Percentiles rank a stretch among this genome's conserved stretches.
phyloP scores from a whole-genome alignment of 169 alveolate genomes.

The Condylostoma magnum region DNA sequence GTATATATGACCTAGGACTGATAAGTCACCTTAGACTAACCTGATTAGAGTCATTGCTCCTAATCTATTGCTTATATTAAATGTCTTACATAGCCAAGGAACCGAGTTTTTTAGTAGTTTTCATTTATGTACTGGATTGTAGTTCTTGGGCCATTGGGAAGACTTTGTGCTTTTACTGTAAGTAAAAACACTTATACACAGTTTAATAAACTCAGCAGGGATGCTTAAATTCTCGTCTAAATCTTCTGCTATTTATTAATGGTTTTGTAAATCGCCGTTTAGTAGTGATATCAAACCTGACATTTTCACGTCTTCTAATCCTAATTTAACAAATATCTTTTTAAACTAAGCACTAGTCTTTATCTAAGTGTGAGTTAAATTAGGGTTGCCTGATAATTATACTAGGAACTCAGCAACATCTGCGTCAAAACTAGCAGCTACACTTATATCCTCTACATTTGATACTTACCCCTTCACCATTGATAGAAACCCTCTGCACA shows the following conservation, averaged over 20 bases:
- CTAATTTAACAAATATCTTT: neutral
- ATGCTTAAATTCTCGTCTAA: neutral
- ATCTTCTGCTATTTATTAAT: neutral
- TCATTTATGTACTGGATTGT: neutral
- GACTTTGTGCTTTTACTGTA: neutral
- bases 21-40: neutral
- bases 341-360: neutral
- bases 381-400: neutral
- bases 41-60: neutral
- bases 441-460: slow-evolving; percentile 4
- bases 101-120: neutral
- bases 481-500: slow-evolving; percentile 5
- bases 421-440: neutral
- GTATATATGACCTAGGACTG: neutral
- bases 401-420: slow-evolving; percentile 7
- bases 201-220: neutral
- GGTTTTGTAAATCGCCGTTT: neutral
- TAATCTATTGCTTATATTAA: neutral
- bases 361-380: neutral
- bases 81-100: neutral
- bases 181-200: neutral
- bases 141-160: neutral
- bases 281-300: neutral
- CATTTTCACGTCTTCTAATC: neutral
- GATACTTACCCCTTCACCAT: neutral